Base-by-base conservation (phyloP, 2,329 filamentous ascomycete genomes). In the Thermoascus crustaceus region DNA sequence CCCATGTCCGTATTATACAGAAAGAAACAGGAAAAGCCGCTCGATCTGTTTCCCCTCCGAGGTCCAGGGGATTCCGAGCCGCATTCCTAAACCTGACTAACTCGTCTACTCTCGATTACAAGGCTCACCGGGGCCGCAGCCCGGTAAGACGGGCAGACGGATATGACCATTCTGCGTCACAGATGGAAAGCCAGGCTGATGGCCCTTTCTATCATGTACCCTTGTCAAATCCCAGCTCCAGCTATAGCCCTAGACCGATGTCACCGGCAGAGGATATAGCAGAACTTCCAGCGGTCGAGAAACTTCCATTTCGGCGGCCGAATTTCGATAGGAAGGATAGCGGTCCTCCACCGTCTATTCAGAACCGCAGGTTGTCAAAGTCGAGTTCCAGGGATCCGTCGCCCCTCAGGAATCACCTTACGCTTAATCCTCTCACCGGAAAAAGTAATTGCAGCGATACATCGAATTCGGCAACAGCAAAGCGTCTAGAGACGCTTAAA, bases 41-140 rank as follows among this genome's bases (percentile, higher is more conserved):
- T 23, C 56, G 58, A n/a, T 61, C 59, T 11, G 51, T 53, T 8
- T 63, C 58, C 14, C 58, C 61, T 7, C 50, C 58, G 11, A 49
- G 57, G 35, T 55, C 58, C 1, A 54, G 52, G 30, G 57, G 56
- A 4, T 47, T 67, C 31, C 55, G 57, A 6, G 53, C 55, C 20
- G 60, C 60, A 16, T 54, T 67, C 27, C 50, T 54, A 20, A 55
- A 60, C 24, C 49, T 60, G 39, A 53, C 46, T 24, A 32, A 54
- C 7, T 51, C 53, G 3, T 44, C 45, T 1, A 46, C 45, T 25
- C 23, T 43, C 13, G 41, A 43, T 25, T 16, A 17, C 7, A 31
- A 31, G 5, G 31, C 26, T 24, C 37, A 34, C 24, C 35, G 21
- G 22, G 16, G 31, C 30, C 17, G 13, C 34, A 11, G 31, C 37